Base-by-base conservation (phyloP, 2,329 filamentous ascomycete species). In the Pseudocercospora crystallina region DNA sequence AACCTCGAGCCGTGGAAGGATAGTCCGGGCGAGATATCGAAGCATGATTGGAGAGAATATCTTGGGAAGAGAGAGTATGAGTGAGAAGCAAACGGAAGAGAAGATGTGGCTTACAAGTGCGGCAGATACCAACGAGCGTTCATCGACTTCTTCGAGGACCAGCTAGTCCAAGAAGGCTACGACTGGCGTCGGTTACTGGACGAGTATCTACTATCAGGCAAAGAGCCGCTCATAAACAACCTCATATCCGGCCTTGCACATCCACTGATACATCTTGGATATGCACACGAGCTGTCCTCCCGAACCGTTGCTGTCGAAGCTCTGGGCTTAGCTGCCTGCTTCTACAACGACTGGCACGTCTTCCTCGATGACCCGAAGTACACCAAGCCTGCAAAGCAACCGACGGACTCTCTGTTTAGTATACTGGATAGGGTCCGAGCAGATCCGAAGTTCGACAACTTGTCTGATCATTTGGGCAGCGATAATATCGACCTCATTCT, bases 61-160 rank as follows among this genome's bases (percentile, higher is more conserved):
- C 69, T 96, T 30, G 91, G 92, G 15, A 83, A 90, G 67, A 80
- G 80, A 68, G 75, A 82, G 78, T 84, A 72, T 47, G 76, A 64
- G 14, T 43, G 11, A 64, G 34, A 34, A 47, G n/a, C 13, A n/a
- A 20, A 20, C 7, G 7, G 38, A 33, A 36, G 15, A 36, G n/a
- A 30, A 7, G 10, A n/a, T 8, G 17, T 14, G 11, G 35, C 51
- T 57, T 47, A 53, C 34, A 8, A 8, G 26, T 26, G 17, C 30
- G 46, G 30, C 62, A 82, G 76, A 56, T 96, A 95, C 65, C 90
- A 99, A 71, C 82, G 92, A 53, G 92, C 90, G 0, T 99, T 86
- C 65, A 77, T 99, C 49, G 91, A 99, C 68, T 97, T 94, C 68
- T 97, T 95, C 66, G 94, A 99, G 69, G 94, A 99, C 68, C 84